Evolutionary conservation across 2,329 filamentous ascomycete genomes (phyloP), one percentile per base, ranked within the genome.

Genomic region (Nectriaceae sp.): DNA sequence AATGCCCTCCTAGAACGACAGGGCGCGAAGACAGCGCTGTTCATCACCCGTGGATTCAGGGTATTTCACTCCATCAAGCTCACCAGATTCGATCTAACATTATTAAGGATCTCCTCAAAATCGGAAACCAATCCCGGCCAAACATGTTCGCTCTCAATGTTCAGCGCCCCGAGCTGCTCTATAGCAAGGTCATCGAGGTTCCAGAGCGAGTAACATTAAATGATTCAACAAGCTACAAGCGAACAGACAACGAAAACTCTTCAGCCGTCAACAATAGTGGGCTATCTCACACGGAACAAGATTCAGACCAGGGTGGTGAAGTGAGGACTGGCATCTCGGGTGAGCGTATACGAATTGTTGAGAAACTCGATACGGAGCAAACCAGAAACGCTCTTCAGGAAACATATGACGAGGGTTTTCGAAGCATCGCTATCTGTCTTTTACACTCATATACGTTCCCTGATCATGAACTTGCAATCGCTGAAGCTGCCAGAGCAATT

Each of bases 111-210:
- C 84, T 84, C 57, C 69, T 89, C 5, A 76, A 79, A 42, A 90
- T 90, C 62, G 86, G 87, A 2, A 88, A 89, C 57, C 87, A 90
- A 68, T 82, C 82, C 4, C 77, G 87, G 15, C 87, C 87, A 2
- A 78, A 84, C 52, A 87, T 90, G 46, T 90, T 90, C 54, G 86
- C 88, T 57, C 71, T 90, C 18, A 82, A 83, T 10, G 88, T 89
- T 47, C 72, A 76, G 46, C 83, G 85, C 55, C 83, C 85, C 1
- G 82, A 86, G 42, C 80, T 87, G 5, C 73, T 90, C 5, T 89
- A 89, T 62, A 80, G 85, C 56, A 76, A 71, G 22, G 85, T 89
- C 0, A 72, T 89, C 11, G 87, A 90, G 67, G 77, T 90, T 21
- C 82, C 88, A 42, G 87, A 90, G 71, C 74, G 87, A 36, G 84